A percentile compares a stretch with the other conserved stretches of the same genome.
phyloP scores from a whole-genome alignment of 352 stramenopile species.

The Phytopythium mirpurense region DNA sequence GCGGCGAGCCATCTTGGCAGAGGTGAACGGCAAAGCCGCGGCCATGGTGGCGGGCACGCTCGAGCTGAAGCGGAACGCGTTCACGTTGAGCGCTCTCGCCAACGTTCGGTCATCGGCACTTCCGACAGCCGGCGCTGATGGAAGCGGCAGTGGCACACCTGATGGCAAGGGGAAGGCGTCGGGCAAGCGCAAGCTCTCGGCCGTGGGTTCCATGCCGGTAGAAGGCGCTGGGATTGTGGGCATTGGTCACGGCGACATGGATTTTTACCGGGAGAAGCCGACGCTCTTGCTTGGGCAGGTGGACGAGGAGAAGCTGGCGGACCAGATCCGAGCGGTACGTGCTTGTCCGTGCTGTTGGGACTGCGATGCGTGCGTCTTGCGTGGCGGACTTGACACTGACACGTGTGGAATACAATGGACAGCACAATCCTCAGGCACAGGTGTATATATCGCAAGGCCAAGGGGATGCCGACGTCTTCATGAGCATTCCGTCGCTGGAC shows the following conservation, averaged over 20 bases:
- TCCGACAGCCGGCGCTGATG: neutral
- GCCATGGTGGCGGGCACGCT: constrained; percentile 57
- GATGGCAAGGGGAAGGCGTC: constrained; percentile 12
- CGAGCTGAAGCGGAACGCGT: constrained; percentile 48
- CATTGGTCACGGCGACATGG: constrained; percentile 20
- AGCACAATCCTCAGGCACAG: constrained; percentile 64
- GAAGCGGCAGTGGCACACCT: neutral
- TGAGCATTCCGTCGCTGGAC: constrained; percentile 76
- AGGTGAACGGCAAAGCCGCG: constrained; percentile 66
- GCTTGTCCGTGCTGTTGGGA: neutral
- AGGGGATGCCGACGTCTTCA: constrained; percentile 70
- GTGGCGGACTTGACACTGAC: neutral
- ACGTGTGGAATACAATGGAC: neutral
- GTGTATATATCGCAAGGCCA: constrained; percentile 81
- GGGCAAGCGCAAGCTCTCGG: constrained; percentile 20
- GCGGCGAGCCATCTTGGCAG: constrained; percentile 46
- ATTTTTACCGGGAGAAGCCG: constrained; percentile 46
- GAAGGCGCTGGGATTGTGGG: neutral
- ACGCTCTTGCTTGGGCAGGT: constrained; percentile 62
- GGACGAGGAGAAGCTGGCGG: constrained; percentile 72
- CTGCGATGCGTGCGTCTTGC: too few relatives aligned
- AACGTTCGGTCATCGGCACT: neutral
- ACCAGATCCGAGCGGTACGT: constrained; percentile 70
- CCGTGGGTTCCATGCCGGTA: neutral
- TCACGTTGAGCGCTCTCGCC: constrained; percentile 37